Evolutionary conservation across 1,284 basidiomycete species (phyloP).

Genomic region (Neotropicomus parvogracilis): DNA sequence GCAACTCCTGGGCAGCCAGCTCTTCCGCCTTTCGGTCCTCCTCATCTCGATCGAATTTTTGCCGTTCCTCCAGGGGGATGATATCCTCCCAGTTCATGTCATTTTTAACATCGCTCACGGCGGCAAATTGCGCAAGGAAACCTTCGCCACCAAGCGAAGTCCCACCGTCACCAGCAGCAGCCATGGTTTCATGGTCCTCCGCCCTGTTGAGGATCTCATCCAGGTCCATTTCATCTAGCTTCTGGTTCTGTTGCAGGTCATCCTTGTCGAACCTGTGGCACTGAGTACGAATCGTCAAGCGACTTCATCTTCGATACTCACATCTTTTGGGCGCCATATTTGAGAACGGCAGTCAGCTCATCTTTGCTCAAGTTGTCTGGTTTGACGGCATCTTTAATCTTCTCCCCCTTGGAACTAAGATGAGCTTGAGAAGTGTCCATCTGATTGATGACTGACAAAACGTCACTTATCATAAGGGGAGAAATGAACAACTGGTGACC

Average conservation of each 20-base stretch:
- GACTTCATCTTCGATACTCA: slow-evolving; percentile 36
- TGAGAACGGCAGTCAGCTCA: slow-evolving; percentile 96
- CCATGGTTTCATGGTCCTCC: slow-evolving; percentile 94
- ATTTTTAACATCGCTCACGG: slow-evolving; percentile 97
- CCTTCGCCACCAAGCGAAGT: slow-evolving; percentile 93
- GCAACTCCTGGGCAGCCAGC: slow-evolving; percentile 57
- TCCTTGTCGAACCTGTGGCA: slow-evolving; percentile 88
- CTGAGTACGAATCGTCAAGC: slow-evolving; percentile 14
- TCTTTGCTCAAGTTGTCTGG: slow-evolving; percentile 94
- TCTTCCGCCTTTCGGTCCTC: slow-evolving; percentile 71
- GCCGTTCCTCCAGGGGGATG: slow-evolving; percentile 91
- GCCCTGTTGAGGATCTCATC: slow-evolving; percentile 97
- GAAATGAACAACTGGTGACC: slow-evolving; percentile 37
- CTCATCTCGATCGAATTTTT: slow-evolving; percentile 82
- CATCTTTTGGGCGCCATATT: slow-evolving; percentile 99
- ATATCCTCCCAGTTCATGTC: slow-evolving; percentile 99
- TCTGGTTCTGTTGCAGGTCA: slow-evolving; percentile 88
- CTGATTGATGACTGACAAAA: slow-evolving; percentile 87
- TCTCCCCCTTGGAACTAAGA: slow-evolving; percentile 74
- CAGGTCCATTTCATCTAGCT: slow-evolving; percentile 98
- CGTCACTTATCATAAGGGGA: slow-evolving; percentile 5
- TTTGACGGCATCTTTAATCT: slow-evolving; percentile 68
- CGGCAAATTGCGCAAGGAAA: slow-evolving; percentile 94
- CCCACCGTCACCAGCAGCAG: slow-evolving; percentile 71
- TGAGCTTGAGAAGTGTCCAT: slow-evolving; percentile 99